Base-by-base conservation (phyloP, 345 rosid genomes). In the Stellera chamaejasme region DNA sequence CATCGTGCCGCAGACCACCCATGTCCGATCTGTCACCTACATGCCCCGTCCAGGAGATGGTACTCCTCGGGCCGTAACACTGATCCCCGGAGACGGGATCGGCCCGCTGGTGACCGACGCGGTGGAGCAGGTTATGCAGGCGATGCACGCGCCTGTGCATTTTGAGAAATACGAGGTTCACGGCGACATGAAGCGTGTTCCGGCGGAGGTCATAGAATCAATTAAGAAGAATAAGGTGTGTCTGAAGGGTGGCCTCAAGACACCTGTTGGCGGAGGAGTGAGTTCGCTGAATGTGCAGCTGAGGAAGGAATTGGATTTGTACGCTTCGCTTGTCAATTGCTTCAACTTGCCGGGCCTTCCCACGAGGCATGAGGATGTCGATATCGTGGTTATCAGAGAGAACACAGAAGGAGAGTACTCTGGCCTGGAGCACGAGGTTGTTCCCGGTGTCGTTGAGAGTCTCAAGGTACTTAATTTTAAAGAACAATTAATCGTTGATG, bases 1-100 rank as follows among this genome's bases (percentile, higher is more conserved):
- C 46, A 66, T 87, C 36, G 63, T 77, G 26, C 51, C 61, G 54
- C 61, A 46, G 52, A 69, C 45, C 44, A 27, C 60, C 23, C 81
- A 73, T 15, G 61, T 64, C 58, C 86, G 99, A 76, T 67, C 82
- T 45, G 90, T 93, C 7, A 93, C 99, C 48, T 93, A 93, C 80
- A 93, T 93, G 99, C 99, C 99, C 46, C 84, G 99, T n/a, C 99
- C 99, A 11, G 99, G 97, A 1, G 99, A 89, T 45, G 96, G 96
- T 0, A 70, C 92, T 7, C 99, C 96, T 3, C 89, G 96, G 14
- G 66, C 88, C 0, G 95, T 94, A 6, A 94, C 97, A 0, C 72
- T 94, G 58, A 81, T 94, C 54, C 95, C 99, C 1, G 99, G 99
- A 0, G 99, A 94, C 36, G 99, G 99, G 48, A 90, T 94, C 48